phyloP scores from a whole-genome alignment of 2,329 filamentous ascomycete species.

The Penicillium sp. region DNA sequence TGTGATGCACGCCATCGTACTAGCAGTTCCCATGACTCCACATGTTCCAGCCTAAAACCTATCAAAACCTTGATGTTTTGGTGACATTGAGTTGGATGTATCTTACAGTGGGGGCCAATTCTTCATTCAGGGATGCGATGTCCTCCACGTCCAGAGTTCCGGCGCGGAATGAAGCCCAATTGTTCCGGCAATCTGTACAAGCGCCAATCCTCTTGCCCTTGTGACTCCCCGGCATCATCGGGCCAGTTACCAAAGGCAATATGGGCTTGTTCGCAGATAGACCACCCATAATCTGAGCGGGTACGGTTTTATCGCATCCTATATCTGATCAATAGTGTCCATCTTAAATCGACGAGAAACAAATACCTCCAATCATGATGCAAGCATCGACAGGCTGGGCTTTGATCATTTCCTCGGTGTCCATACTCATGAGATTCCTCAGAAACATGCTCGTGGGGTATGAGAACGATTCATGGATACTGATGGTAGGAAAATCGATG shows the following conservation, averaged over 20 bases:
- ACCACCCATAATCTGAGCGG: constrained; percentile 73
- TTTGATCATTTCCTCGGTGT: constrained; percentile 75
- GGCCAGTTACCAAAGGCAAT: constrained; percentile 68
- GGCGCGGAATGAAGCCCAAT: constrained; percentile 71
- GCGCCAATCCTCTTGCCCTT: constrained; percentile 67
- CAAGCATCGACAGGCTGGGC: constrained; percentile 71
- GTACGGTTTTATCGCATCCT: constrained; percentile 75
- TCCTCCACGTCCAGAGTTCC: constrained; percentile 71
- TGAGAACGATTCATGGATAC: constrained; percentile 69
- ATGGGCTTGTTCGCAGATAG: constrained; percentile 74
- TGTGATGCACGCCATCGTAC: constrained; percentile 58
- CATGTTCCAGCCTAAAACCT: constrained; percentile 49
- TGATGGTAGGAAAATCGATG: constrained; percentile 74
- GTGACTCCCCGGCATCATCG: constrained; percentile 74
- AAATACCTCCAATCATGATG: constrained; percentile 65
- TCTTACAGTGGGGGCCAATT: constrained; percentile 68
- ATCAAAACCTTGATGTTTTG: not conserved
- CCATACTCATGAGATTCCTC: constrained; percentile 76
- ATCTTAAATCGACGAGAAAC: not conserved
- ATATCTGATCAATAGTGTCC: not conserved
- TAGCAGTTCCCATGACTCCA: constrained; percentile 60
- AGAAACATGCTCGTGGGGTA: constrained; percentile 74
- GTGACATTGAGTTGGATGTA: not conserved
- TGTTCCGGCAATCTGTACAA: constrained; percentile 73
- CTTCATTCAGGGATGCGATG: constrained; percentile 69